Evolutionary conservation across 2,329 filamentous ascomycete genomes (phyloP).

Genomic region (Fusarium azukiicola): DNA sequence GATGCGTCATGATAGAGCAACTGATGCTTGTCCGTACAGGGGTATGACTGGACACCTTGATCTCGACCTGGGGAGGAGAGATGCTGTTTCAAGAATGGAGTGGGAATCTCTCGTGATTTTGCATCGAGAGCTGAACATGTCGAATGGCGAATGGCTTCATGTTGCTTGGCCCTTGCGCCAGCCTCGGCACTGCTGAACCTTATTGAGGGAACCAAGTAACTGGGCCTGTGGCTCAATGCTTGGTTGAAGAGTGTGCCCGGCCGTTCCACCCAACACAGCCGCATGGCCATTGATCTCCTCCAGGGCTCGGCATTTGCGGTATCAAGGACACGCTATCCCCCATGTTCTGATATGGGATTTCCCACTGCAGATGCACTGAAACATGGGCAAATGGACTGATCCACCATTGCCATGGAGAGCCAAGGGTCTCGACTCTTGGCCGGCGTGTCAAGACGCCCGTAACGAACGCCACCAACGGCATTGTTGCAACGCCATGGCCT

Average conservation of each 20-base stretch:
- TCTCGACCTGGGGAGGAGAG: not conserved
- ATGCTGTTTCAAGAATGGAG: not conserved
- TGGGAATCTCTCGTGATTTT: conserved; percentile 7
- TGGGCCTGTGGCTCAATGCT: not conserved
- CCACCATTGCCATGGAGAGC: not conserved
- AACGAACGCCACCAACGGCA: conserved; percentile 14
- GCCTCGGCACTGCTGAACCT: not conserved
- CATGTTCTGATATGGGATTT: conserved; percentile 8
- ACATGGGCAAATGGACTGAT: conserved; percentile 14
- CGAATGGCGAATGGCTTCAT: conserved; percentile 7
- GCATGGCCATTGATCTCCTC: conserved; percentile 1
- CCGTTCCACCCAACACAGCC: conserved; percentile 3
- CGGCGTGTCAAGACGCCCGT: conserved; percentile 4
- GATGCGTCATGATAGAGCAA: conserved; percentile 15
- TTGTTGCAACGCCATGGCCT: conserved; percentile 1
- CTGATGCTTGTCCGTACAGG: not conserved
- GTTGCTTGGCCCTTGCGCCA: conserved; percentile 9
- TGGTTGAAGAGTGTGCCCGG: not conserved
- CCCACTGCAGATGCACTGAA: not conserved
- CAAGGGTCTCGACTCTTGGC: conserved; percentile 15
- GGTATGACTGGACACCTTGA: conserved; percentile 1
- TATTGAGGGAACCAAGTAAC: not conserved
- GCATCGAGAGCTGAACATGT: not conserved
- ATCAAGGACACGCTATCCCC: conserved; percentile 13
- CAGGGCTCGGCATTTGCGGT: conserved; percentile 11